Evolutionary conservation across 1,284 basidiomycete genomes (phyloP), one percentile per base, ranked within the genome.

Genomic region (Thecaphora frezii): DNA sequence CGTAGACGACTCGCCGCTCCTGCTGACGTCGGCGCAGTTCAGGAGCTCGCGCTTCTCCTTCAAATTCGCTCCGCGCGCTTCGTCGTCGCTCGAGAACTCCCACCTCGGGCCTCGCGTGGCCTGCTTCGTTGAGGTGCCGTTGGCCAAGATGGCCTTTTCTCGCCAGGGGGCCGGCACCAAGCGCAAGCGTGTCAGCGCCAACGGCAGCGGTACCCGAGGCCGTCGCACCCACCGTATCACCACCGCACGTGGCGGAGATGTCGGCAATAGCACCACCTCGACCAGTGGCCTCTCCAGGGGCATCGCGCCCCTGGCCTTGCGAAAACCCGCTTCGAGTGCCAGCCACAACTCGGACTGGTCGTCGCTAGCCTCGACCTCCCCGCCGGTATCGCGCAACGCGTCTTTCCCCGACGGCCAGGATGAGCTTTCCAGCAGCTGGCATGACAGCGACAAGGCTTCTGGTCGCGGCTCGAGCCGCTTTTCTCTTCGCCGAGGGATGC

Each of bases 311-410:
- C 18, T 14, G 12, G 40, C 37, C 14, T 18, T 23, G 28, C 33
- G 12, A 23, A 36, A 49, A 25, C 55, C 66, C 14, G 37, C 46
- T 7, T 62, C 60, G 1, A 58, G 55, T 25, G 56, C 54, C n/a
- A 69, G 66, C 48, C 58, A 65, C 39, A 52, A 22, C 14, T 59
- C 62, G 13, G 66, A 69, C 38, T 66, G 66, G 63, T 64, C 63
- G 2, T 60, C 63, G 16, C 45, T 66, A 9, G 30, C 47, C 12
- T 64, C 58, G 8, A 23, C 47, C 23, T 67, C 65, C 9, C 64
- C 64, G 2, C 51, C 63, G 14, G 25, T 50, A 21, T 66, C 59
- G 30, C 53, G 59, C 25, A 42, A 48, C 8, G 13, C 12, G 36
- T 39, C 59, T 51, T n/a, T 37, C 24, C 12, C 46, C 49, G 7